phyloP scores from a whole-genome alignment of 108 stramenopile species.

The Aurantiochytrium sp. region DNA sequence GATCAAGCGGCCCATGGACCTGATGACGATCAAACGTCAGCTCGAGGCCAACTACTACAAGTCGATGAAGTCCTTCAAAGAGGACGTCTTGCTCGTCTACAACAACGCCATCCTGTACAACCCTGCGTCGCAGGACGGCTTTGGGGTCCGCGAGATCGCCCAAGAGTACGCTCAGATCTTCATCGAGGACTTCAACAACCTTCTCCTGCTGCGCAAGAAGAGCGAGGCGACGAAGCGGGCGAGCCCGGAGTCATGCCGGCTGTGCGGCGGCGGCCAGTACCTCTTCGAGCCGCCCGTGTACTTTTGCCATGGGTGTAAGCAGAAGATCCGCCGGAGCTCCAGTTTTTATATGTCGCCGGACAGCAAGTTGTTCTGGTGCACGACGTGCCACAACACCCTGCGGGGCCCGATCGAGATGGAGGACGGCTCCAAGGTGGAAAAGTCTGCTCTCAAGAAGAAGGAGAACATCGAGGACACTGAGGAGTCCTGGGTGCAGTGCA shows the following conservation, averaged over 20 bases:
- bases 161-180: not conserved
- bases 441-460: conserved; percentile 46
- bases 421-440: conserved; percentile 37
- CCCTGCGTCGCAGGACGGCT: conserved; percentile 41
- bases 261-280: not conserved
- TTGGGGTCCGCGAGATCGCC: not conserved
- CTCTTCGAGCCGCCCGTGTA: conserved; percentile 3
- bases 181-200: not conserved
- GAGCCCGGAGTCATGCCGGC: not conserved
- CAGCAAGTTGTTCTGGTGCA: not conserved
- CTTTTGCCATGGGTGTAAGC: not conserved
- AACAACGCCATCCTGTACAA: conserved; percentile 26
- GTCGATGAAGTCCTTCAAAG: not conserved
- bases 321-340: not conserved
- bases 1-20: conserved; percentile 55
- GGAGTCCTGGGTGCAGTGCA: conserved; percentile 94
- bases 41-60: not conserved
- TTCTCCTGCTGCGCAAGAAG: not conserved
- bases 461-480: conserved; percentile 75
- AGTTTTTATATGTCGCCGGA: not conserved
- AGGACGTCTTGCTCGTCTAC: not conserved
- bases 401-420: conserved; percentile 44
- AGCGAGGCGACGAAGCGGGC: not conserved
- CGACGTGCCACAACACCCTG: not conserved
- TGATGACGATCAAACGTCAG: conserved; percentile 41